These are phyloP conservation scores for Hibiscus trionum DNA, from an alignment of 345 rosid species.

Conservation along the genomic window DNA sequence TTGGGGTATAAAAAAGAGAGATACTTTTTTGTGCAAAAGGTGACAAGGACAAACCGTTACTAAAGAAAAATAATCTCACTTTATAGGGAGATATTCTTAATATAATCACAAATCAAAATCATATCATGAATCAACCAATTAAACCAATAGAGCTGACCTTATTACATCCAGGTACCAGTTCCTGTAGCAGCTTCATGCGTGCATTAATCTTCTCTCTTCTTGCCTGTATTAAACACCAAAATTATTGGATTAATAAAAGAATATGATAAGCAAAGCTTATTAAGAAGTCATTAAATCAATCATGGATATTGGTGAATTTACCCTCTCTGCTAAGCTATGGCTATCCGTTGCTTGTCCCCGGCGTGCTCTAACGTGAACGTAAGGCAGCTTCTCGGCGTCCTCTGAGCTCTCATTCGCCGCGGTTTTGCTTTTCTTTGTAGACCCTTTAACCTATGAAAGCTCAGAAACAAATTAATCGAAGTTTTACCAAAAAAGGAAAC, in stretches of 20 bases:
- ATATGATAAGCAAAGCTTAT: not conserved
- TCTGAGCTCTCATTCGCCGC: constrained; percentile 28
- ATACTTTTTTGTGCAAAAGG: constrained; percentile 31
- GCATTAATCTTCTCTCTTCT: constrained; percentile 76
- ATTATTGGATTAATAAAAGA: not conserved
- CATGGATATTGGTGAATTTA: constrained; percentile 19
- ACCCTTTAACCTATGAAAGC: constrained; percentile 36
- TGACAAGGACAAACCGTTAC: constrained; percentile 38
- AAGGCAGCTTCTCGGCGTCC: constrained; percentile 54
- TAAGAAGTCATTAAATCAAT: not conserved
- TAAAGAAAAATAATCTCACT: constrained; percentile 27
- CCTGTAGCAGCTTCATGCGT: constrained; percentile 70
- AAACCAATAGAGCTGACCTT: constrained; percentile 45
- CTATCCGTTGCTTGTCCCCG: constrained; percentile 79
- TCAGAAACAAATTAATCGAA: not conserved
- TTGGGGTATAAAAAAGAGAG: constrained; percentile 25
- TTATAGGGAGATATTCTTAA: constrained; percentile 20
- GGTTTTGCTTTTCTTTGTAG: constrained; percentile 49
- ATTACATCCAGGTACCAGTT: constrained; percentile 80
- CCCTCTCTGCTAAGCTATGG: constrained; percentile 79
- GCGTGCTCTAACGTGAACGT: constrained; percentile 72
- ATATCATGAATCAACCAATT: constrained; percentile 38
- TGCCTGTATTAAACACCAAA: constrained; percentile 32
- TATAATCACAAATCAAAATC: constrained; percentile 32
- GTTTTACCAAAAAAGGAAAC: not conserved